Conservation (phyloP, 768 basidiomycete genomes). For the Suillus subaureus region DNA sequence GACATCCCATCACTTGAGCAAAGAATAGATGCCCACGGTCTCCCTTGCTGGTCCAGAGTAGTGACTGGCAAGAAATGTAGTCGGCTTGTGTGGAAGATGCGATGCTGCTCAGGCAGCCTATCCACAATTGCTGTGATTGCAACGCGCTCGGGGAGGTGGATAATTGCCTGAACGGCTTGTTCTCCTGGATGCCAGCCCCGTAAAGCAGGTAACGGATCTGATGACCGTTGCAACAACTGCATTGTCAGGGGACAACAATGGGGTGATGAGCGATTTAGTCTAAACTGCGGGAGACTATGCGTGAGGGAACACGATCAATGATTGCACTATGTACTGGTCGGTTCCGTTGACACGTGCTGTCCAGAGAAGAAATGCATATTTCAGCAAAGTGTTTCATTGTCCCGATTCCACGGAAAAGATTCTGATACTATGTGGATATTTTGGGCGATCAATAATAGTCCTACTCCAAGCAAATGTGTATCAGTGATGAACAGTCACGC, state of each 20-base stretch:
- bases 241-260: background rate
- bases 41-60: slow-evolving; percentile 31
- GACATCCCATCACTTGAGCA: slow-evolving; percentile 28
- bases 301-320: background rate
- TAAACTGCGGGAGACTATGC: background rate
- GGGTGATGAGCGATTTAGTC: background rate
- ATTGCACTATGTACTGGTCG: background rate
- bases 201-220: slow-evolving; percentile 19
- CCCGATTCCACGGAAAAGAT: background rate
- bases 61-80: slow-evolving; percentile 35
- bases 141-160: slow-evolving; percentile 26
- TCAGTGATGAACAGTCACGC: background rate
- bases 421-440: background rate
- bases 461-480: background rate
- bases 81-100: slow-evolving; percentile 32
- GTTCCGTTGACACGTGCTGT: background rate
- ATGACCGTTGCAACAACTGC: background rate
- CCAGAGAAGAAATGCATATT: background rate
- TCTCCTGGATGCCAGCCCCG: slow-evolving; percentile 48
- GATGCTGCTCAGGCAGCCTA: slow-evolving; percentile 33
- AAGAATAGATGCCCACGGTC: slow-evolving; percentile 37
- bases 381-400: background rate
- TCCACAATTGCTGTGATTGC: slow-evolving; percentile 25
- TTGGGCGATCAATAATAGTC: background rate
- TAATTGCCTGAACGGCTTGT: slow-evolving; percentile 27